Conservation (phyloP, 192 early-diverging fungal species). For the Linnemannia zychae region DNA sequence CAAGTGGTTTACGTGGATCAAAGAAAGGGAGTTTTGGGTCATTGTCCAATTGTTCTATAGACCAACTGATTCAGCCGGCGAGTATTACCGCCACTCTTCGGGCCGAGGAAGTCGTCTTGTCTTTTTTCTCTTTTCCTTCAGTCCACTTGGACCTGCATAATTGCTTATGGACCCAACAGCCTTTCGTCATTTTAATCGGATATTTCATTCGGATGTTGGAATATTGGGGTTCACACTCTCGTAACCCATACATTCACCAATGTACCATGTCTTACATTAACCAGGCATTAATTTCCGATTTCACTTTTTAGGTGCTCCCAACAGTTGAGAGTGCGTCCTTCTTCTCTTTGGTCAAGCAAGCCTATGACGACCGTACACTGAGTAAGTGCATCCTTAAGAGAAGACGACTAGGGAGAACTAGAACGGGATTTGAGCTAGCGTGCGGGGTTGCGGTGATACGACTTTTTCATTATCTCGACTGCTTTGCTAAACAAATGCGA, state of each 20-base stretch:
- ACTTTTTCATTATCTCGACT: not conserved
- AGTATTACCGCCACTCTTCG: not conserved
- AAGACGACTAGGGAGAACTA: not conserved
- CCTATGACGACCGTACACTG: slow-evolving; percentile 81
- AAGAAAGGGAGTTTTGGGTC: not conserved
- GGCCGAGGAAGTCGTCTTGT: not conserved
- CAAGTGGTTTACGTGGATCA: not conserved
- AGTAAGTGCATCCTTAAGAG: slow-evolving; percentile 35
- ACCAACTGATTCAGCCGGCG: not conserved
- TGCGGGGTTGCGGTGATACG: not conserved
- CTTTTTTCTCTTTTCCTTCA: not conserved
- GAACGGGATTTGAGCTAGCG: not conserved
- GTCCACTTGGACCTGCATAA: slow-evolving; percentile 5
- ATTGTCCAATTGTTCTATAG: not conserved
- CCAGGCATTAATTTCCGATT: not conserved
- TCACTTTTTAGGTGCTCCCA: slow-evolving; percentile 61
- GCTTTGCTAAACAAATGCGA: not conserved
- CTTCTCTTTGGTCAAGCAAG: slow-evolving; percentile 64
- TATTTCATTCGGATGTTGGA: not conserved
- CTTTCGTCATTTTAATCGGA: not conserved
- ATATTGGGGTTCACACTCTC: not conserved
- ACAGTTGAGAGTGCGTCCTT: slow-evolving; percentile 67
- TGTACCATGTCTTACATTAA: too few relatives aligned
- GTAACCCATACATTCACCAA: not conserved
- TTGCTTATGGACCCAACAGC: not conserved